Base-by-base conservation (phyloP, 2,329 filamentous ascomycete genomes). In the Zymoseptoria passerinii region DNA sequence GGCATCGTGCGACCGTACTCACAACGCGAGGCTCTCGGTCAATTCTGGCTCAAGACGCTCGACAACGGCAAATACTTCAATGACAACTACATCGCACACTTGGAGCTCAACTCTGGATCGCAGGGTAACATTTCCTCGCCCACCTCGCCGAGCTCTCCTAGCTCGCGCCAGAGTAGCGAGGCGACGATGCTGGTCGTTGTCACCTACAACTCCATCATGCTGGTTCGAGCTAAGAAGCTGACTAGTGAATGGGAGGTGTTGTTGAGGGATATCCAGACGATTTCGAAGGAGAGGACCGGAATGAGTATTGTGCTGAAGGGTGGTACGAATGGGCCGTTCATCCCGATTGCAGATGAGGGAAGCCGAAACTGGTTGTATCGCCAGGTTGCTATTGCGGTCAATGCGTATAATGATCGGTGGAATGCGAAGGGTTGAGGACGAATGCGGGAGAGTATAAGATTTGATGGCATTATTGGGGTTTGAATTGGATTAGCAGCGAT, bases 51-150 rank as follows among this genome's bases (percentile, higher is more conserved):
- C 64, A 99, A 99, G 80, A 95, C 96, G 59, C 85, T 95, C 9
- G 94, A 99, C 75, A 94, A 96, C 64, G 94, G 94, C 61, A 94
- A 92, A 73, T 97, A 92, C 79, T 99, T 99, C 82, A 88, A 95
- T 75, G 94, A 99, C 74, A 83, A 90, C 71, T 99, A 99, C 77
- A 94, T 99, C 72, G 95, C 92, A 4, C 95, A 99, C 71, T 80
- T 99, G 4, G 92, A 99, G 74, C 82, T 99, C 27, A 71, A 72
- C 54, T 67, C 66, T 7, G 70, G 69, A 51, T 89, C 90, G 86
- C 61, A 90, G 94, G 72, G 92, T 95, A 71, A 71, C 52, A 48
- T 54, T 18, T 58, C 57, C 48, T 59, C 49, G 52, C 56, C 52
- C 53, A 63, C 51, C 28, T 51, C 50, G n/a, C 48, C 56, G 23